Base-by-base conservation (phyloP, 306 rosid species). In the Potentilla sterilis region DNA sequence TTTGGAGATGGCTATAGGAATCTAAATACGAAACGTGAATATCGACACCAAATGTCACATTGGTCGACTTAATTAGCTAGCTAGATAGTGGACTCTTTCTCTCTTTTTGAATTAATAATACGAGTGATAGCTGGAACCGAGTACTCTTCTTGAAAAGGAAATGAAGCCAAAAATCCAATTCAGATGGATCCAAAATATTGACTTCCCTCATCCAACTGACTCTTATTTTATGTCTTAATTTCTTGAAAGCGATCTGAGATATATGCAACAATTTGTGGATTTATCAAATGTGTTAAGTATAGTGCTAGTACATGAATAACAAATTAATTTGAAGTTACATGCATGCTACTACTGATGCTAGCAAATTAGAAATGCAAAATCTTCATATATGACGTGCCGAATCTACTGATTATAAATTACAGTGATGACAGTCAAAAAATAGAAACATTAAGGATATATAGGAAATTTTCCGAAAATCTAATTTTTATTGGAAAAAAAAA, bases 121-220 rank as follows among this genome's bases (percentile, higher is more conserved):
- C 70, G 42, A 59, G 62, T 73, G 57, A 73, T 28, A 73, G 77
- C 69, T 73, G 77, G 77, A 73, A 24, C 43, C 77, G 12, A 40
- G 61, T 19, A 16, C 34, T 15, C 57, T 73, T 47, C 48, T n/a
- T n/a, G 12, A 72, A 58, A 12, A 5, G 35, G 5, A 42, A 32
- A 21, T 0, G 24, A 22, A 18, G 43, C 69, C 41, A 73, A 24
- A 58, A 22, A 28, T 41, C 68, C 77, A 42, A 24, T 28, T 43
- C 57, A 73, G 32, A 43, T 42, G 57, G 24, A 42, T 24, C 68
- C 69, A 24, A 73, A 73, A 51, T 7, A 73, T 73, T 42, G 69
- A 58, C 77, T 54, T 71, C 48, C 75, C 65, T 5, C 44, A 2
- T 40, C 67, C 65, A 5, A 13, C 40, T 69, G 34, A 57, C 40